These are phyloP conservation scores for Pythium dissimile DNA, from an alignment of 352 stramenopile species.

Conservation along the genomic window DNA sequence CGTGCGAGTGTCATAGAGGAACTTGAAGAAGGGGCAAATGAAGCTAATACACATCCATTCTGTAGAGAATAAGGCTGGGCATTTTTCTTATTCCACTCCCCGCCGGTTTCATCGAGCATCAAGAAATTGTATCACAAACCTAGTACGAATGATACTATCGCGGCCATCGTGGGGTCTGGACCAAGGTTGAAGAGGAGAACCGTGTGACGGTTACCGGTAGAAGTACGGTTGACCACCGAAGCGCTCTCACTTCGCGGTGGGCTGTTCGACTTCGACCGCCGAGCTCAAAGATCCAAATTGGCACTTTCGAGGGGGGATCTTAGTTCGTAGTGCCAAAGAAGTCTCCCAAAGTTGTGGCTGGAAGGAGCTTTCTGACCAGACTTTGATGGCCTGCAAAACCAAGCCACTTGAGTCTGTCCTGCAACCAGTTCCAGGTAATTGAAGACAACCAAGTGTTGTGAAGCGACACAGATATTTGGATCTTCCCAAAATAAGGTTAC, in stretches of 20 bases:
- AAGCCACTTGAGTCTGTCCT: conserved; percentile 1
- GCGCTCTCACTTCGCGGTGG: not conserved
- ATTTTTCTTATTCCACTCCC: not conserved
- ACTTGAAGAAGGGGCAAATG: not conserved
- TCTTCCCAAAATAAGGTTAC: conserved; percentile 14
- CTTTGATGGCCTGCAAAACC: too few species aligned
- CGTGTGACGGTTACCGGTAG: conserved; percentile 4
- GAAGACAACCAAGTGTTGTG: not conserved
- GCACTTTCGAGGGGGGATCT: not conserved
- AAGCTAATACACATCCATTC: too few species aligned
- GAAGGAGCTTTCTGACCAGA: conserved; percentile 9
- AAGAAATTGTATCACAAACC: too few species aligned
- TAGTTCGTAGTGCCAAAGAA: not conserved
- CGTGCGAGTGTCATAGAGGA: not conserved
- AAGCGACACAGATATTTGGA: too few species aligned
- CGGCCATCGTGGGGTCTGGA: not conserved
- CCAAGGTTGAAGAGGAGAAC: conserved; percentile 1
- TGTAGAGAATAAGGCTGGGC: not conserved
- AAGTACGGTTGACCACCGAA: conserved; percentile 2
- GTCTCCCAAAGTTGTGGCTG: conserved; percentile 19
- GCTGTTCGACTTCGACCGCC: not conserved
- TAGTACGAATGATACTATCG: too few species aligned
- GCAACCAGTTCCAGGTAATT: conserved; percentile 3
- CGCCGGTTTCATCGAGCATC: conserved; percentile 13
- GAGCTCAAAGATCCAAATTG: not conserved